Base-by-base conservation (phyloP, 805 yeast species). In the Suhomyces sp. region DNA sequence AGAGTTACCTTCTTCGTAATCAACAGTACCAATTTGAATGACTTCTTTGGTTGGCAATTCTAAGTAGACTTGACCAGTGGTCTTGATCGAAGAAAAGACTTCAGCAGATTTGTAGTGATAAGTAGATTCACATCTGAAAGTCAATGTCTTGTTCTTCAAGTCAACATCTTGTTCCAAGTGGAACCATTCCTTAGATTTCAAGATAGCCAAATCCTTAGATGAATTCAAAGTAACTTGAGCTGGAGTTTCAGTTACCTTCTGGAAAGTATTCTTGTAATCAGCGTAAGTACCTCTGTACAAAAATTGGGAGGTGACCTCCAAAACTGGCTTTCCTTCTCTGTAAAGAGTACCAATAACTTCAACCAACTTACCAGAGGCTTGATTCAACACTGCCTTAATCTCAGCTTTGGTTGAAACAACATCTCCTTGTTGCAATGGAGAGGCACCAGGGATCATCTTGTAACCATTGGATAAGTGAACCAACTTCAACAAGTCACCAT, bases 141-240 rank as follows among this genome's bases (percentile, higher is more conserved):
- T 86, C 59, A 93, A 74, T 31, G 84, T 79, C 71, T 88, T 79
- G 56, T 81, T 78, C 51, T 86, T 72, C 53, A 93, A 71, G 44
- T 86, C 88, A 48, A 79, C 68, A 30, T 74, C 77, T 52, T 72
- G 70, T 46, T 81, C 84, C 51, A 86, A 74, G 56, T 87, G 88
- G 79, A 95, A 91, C 98, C 99, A 93, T 68, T 93, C 98, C 75
- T 93, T 93, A 17, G 98, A 87, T 56, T 79, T 78, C 63, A 93
- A 76, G 40, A 93, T 88, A 33, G 98, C 96, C 51, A 88, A 82
- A 56, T 93, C 98, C 72, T 87, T 88, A 29, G 86, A 72, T 32
- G 91, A 65, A 43, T 73, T 72, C 56, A 93, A 70, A 23, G 75
- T 59, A 43, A 93, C 71, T 68, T 90, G 83, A 56, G 81, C 85